Conservation (phyloP, 140 eudicot genomes). For the Flaveria floridana region DNA sequence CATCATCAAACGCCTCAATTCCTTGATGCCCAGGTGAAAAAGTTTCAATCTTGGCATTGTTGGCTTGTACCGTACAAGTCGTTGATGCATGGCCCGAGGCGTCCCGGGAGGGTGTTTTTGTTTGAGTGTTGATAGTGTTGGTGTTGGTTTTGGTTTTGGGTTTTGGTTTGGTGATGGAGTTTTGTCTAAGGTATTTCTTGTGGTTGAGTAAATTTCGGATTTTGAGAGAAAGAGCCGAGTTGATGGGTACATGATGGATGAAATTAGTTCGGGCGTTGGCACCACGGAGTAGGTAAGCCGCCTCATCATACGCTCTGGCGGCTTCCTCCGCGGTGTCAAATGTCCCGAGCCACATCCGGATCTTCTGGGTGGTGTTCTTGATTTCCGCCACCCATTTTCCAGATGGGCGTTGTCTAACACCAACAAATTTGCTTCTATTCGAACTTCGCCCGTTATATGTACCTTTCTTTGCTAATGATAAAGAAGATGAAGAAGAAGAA, state of each 20-base stretch:
- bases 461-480: conserved; percentile 27
- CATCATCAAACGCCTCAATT: conserved; percentile 39
- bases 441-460: conserved; percentile 11
- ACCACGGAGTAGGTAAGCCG: conserved; percentile 82
- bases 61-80: conserved; percentile 20
- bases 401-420: conserved; percentile 83
- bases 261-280: conserved; percentile 81
- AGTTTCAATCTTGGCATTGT: conserved; percentile 19
- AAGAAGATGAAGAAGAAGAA: conserved; percentile 29
- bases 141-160: neutral
- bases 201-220: conserved; percentile 71
- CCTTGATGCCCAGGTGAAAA: conserved; percentile 39
- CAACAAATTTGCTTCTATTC: conserved; percentile 60
- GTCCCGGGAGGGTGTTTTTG: conserved; percentile 22
- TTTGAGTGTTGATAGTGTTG: conserved; percentile 23
- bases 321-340: conserved; percentile 93
- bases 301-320: conserved; percentile 84
- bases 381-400: conserved; percentile 98
- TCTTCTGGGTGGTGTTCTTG: conserved; percentile 81
- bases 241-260: conserved; percentile 46
- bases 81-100: neutral
- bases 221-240: conserved; percentile 72
- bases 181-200: conserved; percentile 51
- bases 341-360: conserved; percentile 90
- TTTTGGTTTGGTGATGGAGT: conserved; percentile 20